Conservation (phyloP, 371 early-diverging fungal species). For the Rhizopus arrhizus region DNA sequence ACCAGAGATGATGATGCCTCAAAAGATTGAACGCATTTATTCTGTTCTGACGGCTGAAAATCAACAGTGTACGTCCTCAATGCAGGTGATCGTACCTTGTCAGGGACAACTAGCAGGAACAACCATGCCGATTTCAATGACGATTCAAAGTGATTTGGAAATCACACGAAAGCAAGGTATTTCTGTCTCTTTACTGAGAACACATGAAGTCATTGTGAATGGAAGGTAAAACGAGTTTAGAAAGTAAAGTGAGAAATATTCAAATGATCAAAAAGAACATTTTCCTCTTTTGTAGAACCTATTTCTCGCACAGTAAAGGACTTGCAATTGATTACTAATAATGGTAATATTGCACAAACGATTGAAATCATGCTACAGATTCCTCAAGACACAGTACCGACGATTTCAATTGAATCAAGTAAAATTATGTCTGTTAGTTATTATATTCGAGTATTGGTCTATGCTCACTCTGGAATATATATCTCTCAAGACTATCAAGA, state of each 20-base stretch:
- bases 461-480: constrained; percentile 26
- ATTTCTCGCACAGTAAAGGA: not conserved
- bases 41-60: not conserved
- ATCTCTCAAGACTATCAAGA: constrained; percentile 9
- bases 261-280: not conserved
- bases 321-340: not conserved
- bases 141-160: constrained; percentile 23
- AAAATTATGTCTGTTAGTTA: constrained; percentile 22
- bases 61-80: constrained; percentile 10
- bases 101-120: constrained; percentile 22
- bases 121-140: constrained; percentile 23
- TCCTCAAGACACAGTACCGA: constrained; percentile 22
- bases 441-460: constrained; percentile 22
- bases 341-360: not conserved
- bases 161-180: constrained; percentile 25
- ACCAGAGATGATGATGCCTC: constrained; percentile 19
- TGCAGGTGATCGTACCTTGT: constrained; percentile 28
- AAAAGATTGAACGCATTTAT: constrained; percentile 18
- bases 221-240: constrained; percentile 10
- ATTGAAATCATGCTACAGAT: constrained; percentile 20
- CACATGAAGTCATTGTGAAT: constrained; percentile 20
- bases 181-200: constrained; percentile 20
- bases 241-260: not conserved
- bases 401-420: constrained; percentile 25
- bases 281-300: constrained; percentile 3